Conservation (phyloP, 495 filamentous ascomycete species). For the Penicillium malachiteum region DNA sequence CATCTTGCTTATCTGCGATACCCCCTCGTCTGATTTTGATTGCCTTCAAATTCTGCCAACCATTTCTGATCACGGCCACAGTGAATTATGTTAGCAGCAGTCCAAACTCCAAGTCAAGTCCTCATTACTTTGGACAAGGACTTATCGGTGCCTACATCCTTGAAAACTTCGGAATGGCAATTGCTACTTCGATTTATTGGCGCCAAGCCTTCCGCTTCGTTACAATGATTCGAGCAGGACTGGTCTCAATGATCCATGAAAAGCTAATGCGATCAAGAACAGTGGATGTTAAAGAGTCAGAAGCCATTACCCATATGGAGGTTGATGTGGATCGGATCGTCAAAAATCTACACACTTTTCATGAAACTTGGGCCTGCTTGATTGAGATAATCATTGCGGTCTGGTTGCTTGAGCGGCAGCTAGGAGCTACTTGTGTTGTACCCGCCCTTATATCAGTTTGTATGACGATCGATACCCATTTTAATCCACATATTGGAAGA, state of each 20-base stretch:
- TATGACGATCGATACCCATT: background rate
- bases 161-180: background rate
- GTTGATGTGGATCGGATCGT: conserved; percentile 5
- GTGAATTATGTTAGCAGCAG: background rate
- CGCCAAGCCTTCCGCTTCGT: background rate
- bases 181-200: conserved; percentile 1
- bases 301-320: background rate
- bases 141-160: conserved; percentile 1
- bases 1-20: background rate
- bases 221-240: background rate
- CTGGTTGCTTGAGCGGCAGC: background rate
- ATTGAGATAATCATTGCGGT: conserved; percentile 1
- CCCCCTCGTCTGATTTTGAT: conserved; percentile 1
- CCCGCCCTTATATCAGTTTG: background rate
- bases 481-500: background rate
- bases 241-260: background rate
- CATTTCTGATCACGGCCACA: conserved; percentile 2
- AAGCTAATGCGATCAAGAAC: background rate
- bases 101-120: background rate
- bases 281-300: background rate
- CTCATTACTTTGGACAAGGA: background rate
- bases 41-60: conserved; percentile 6
- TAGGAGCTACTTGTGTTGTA: background rate
- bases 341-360: background rate
- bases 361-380: background rate